Percentiles rank a stretch among this genome's conserved stretches.
phyloP scores from a whole-genome alignment of 441 rosid species.

The Erodium moschatum region DNA sequence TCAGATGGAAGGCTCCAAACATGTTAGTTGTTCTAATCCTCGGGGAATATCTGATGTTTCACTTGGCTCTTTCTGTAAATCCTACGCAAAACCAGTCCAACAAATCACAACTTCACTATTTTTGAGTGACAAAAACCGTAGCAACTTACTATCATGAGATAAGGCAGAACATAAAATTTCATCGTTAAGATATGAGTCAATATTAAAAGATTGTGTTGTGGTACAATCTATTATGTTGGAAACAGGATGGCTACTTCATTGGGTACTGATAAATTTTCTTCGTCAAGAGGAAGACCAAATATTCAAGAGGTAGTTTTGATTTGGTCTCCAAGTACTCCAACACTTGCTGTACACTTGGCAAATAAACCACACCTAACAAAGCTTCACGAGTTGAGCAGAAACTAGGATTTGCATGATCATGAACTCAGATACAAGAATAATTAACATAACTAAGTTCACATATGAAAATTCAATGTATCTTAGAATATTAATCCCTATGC shows the following conservation, averaged over 20 bases:
- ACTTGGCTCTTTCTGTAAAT: conserved; percentile 20
- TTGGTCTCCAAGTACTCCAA: not conserved
- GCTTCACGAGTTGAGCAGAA: not conserved
- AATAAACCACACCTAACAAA: not conserved
- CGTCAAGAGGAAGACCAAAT: not conserved
- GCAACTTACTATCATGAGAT: too few species aligned
- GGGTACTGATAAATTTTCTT: not conserved
- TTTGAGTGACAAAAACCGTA: not conserved
- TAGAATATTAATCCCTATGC: not conserved
- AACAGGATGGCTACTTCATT: not conserved
- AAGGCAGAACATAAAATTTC: not conserved
- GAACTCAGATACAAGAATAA: not conserved
- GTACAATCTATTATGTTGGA: not conserved
- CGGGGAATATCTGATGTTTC: conserved; percentile 12
- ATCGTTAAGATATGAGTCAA: not conserved
- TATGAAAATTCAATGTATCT: not conserved
- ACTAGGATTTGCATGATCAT: not conserved
- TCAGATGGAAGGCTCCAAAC: conserved; percentile 26
- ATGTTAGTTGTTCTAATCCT: conserved; percentile 19
- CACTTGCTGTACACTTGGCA: not conserved
- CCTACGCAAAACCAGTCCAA: not conserved
- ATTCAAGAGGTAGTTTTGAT: not conserved
- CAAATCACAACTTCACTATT: not conserved
- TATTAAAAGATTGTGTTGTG: too few species aligned
- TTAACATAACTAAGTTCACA: not conserved